These are phyloP conservation scores for Mycena rebaudengoi DNA, from an alignment of 768 basidiomycete species.

Conservation along the genomic window DNA sequence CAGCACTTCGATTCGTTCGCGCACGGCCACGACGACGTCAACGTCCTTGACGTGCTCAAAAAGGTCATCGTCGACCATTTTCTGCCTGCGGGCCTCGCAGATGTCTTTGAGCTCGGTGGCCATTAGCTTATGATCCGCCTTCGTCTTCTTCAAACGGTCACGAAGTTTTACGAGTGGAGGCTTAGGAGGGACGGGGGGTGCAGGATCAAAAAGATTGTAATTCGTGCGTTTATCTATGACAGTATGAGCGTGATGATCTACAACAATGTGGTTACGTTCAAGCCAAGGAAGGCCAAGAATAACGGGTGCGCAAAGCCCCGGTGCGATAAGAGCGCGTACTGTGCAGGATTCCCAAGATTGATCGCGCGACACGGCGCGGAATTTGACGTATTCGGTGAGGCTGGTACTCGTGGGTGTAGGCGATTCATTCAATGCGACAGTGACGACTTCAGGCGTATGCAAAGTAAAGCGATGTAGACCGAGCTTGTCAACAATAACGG, in stretches of 20 bases:
- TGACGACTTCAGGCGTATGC: too few relatives aligned
- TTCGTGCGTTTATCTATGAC: background rate
- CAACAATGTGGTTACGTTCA: background rate
- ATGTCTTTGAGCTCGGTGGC: background rate
- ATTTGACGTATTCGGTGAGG: conserved; percentile 5
- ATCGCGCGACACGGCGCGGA: background rate
- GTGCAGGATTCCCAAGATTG: background rate
- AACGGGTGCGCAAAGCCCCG: background rate
- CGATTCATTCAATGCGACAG: too few relatives aligned
- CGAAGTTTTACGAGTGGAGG: background rate
- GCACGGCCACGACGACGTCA: background rate
- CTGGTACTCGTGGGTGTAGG: background rate
- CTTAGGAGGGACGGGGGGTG: background rate
- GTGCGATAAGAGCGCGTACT: background rate
- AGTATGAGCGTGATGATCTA: background rate
- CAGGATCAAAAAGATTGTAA: conserved; percentile 1
- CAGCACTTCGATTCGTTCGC: background rate
- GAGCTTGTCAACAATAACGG: too few relatives aligned
- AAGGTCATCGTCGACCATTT: too few relatives aligned
- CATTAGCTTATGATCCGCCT: background rate
- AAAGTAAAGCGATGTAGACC: too few relatives aligned
- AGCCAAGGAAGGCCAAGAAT: conserved; percentile 9
- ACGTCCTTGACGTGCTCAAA: too few relatives aligned
- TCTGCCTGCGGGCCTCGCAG: background rate
- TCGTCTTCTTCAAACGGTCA: background rate